Evolutionary conservation across 148 eudicot genomes (phyloP).

Genomic region (Rhododendron ferrugineum): DNA sequence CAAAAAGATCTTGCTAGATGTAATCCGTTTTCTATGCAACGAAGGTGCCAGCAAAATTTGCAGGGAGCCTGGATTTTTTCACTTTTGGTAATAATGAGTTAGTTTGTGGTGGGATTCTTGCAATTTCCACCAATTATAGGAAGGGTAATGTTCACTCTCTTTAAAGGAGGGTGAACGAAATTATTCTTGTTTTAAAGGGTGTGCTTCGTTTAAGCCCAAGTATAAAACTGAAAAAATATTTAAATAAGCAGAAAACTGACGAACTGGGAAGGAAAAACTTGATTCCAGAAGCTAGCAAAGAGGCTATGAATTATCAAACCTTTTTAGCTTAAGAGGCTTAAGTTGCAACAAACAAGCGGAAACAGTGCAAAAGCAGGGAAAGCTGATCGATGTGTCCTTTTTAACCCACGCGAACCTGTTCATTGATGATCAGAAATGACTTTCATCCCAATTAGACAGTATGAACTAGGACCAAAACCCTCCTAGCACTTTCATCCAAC

Average conservation of each 20-base stretch:
- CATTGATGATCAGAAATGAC: not conserved
- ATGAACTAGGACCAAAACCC: not conserved
- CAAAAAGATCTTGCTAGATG: not conserved
- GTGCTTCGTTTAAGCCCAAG: not conserved
- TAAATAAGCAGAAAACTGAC: not conserved
- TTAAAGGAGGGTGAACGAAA: too few relatives aligned
- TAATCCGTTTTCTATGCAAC: not conserved
- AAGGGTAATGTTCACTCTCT: too few relatives aligned
- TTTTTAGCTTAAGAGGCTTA: not conserved
- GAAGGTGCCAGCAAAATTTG: not conserved
- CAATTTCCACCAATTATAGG: too few relatives aligned
- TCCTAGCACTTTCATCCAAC: not conserved
- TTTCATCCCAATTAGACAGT: not conserved
- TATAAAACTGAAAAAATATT: not conserved
- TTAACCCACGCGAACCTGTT: not conserved
- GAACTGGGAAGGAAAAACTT: not conserved
- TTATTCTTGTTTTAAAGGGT: too few relatives aligned
- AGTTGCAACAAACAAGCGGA: not conserved
- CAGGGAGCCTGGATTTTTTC: not conserved
- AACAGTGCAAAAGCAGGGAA: not conserved
- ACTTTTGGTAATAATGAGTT: too few relatives aligned
- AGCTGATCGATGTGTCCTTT: too few relatives aligned
- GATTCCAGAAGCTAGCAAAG: not conserved
- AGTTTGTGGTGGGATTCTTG: too few relatives aligned
- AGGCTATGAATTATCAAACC: not conserved